A percentile compares a stretch with the other conserved stretches of the same genome.
These are phyloP conservation scores for Rhizopus microsporus DNA, from an alignment of 371 early-diverging fungal genomes.

Conservation along the genomic window DNA sequence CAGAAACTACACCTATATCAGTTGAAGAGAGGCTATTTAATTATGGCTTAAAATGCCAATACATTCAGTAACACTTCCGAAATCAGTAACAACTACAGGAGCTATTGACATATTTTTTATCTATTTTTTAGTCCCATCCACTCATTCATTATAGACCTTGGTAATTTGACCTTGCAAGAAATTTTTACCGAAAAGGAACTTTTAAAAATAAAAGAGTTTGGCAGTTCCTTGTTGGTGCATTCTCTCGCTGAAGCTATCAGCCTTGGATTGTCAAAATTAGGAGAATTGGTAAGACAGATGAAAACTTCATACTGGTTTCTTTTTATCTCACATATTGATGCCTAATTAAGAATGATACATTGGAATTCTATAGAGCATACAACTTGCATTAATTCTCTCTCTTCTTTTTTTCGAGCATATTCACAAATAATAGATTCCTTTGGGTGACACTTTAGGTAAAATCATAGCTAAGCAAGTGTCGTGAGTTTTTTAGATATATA, in stretches of 20 bases:
- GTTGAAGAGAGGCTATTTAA: not conserved
- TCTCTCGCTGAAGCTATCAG: not conserved
- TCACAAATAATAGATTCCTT: too few relatives aligned
- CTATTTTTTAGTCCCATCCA: not conserved
- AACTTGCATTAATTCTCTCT: too few relatives aligned
- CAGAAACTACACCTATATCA: too few relatives aligned
- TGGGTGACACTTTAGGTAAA: too few relatives aligned
- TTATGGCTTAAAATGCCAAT: slow-evolving; percentile 3
- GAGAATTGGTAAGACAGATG: not conserved
- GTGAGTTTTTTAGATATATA: too few relatives aligned
- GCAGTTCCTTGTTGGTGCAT: not conserved
- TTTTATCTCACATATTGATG: too few relatives aligned
- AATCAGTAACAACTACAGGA: not conserved
- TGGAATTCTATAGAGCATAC: too few relatives aligned
- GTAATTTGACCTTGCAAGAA: not conserved
- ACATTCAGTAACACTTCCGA: not conserved
- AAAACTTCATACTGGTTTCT: too few relatives aligned
- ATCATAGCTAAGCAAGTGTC: too few relatives aligned
- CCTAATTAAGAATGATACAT: not conserved
- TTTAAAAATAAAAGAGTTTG: not conserved
- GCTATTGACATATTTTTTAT: not conserved
- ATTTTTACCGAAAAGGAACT: not conserved
- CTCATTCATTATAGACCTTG: slow-evolving; percentile 1
- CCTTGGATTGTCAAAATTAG: not conserved
- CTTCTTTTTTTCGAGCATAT: too few relatives aligned